These are phyloP conservation scores for Beta vulgaris DNA, from an alignment of 148 eudicot species.

Conservation along the genomic window DNA sequence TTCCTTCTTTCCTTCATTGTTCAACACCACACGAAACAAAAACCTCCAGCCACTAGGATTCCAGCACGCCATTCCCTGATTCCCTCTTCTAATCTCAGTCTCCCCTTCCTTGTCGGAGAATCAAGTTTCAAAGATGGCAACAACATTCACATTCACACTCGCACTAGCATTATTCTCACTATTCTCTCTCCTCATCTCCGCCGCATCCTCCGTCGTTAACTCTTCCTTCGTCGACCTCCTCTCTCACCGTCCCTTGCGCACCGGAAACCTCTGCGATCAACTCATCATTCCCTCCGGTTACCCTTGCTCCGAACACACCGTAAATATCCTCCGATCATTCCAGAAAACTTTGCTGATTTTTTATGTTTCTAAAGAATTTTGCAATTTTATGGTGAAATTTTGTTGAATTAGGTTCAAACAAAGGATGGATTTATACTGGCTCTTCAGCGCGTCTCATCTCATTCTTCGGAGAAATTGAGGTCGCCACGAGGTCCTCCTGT, in stretches of 20 bases:
- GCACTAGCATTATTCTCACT: conserved; percentile 1
- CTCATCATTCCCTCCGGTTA: conserved; percentile 61
- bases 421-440: conserved; percentile 74
- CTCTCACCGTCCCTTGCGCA: conserved; percentile 23
- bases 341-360: not conserved
- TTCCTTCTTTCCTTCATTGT: too few relatives aligned
- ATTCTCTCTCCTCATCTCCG: conserved; percentile 16
- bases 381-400: not conserved
- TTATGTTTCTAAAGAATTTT: too few relatives aligned
- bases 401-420: conserved; percentile 58
- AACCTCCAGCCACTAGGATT: too few relatives aligned
- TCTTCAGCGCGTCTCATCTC: conserved; percentile 72
- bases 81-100: too few relatives aligned
- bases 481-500: conserved; percentile 53
- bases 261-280: conserved; percentile 50
- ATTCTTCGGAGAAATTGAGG: conserved; percentile 18
- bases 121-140: not conserved
- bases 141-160: conserved; percentile 9
- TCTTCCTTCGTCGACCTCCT: conserved; percentile 22
- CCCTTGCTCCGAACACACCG: conserved; percentile 75
- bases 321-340: too few relatives aligned
- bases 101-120: too few relatives aligned
- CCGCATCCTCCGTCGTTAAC: conserved; percentile 15
- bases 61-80: not conserved
- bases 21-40: too few relatives aligned